Evolutionary conservation across 352 stramenopile species (phyloP).

Genomic region (Pythium utonaiense): DNA sequence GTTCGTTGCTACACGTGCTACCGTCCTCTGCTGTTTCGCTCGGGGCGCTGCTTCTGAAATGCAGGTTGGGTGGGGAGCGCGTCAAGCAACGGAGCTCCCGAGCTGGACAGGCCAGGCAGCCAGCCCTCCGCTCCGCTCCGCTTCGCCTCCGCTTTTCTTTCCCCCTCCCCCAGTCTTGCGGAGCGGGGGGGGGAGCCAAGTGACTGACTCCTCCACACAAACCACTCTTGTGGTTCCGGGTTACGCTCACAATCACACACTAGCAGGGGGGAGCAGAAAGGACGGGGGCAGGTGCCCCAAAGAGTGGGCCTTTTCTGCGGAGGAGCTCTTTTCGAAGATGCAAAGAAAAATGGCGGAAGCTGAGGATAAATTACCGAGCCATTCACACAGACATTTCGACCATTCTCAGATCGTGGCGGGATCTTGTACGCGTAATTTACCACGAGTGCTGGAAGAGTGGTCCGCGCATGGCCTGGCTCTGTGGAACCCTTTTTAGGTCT

Average conservation of each 20-base stretch:
- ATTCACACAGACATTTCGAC: neutral
- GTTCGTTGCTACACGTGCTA: conserved; percentile 4
- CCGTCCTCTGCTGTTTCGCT: conserved; percentile 21
- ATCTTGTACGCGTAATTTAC: conserved; percentile 1
- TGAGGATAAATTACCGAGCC: neutral
- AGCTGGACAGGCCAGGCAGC: conserved; percentile 8
- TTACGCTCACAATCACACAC: conserved; percentile 20
- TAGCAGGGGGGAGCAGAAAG: neutral
- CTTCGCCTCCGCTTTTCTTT: conserved; percentile 10
- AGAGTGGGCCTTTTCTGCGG: neutral
- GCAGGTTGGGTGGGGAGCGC: conserved; percentile 11
- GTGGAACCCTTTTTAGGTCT: neutral
- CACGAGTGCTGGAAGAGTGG: neutral
- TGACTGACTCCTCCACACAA: conserved; percentile 13
- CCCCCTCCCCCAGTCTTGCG: conserved; percentile 5
- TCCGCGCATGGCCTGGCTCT: neutral
- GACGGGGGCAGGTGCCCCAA: neutral
- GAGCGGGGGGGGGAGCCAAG: neutral
- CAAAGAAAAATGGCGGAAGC: conserved; percentile 9
- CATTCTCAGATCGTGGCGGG: conserved; percentile 1
- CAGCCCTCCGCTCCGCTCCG: neutral
- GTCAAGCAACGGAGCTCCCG: conserved; percentile 10
- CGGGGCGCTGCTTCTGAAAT: conserved; percentile 24
- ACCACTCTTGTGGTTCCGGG: neutral
- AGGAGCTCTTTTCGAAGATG: conserved; percentile 2